Evolutionary conservation across 78 protist genomes (phyloP).

Genomic region (Cyanophora paradoxa): DNA sequence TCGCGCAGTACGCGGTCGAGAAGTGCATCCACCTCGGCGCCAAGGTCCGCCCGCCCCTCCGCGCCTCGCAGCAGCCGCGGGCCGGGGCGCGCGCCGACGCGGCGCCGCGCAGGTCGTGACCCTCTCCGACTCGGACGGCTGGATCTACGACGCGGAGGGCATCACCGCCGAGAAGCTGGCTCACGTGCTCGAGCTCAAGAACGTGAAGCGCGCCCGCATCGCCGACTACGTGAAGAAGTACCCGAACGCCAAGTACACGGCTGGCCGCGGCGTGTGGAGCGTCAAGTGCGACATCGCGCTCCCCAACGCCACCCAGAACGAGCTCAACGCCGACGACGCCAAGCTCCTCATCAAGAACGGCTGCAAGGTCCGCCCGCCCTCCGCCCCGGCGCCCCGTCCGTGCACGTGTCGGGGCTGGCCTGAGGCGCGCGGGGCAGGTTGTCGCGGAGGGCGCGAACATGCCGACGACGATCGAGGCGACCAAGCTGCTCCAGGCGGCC

Average conservation of each 20-base stretch:
- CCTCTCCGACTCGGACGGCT: constrained; percentile 45
- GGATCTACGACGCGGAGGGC: constrained; percentile 24
- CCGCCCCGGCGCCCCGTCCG: background rate
- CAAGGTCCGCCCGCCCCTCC: too few species aligned
- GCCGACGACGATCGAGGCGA: constrained; percentile 49
- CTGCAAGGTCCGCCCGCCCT: background rate
- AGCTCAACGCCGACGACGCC: constrained; percentile 46
- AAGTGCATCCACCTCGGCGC: constrained; percentile 44
- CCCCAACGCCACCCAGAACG: constrained; percentile 78
- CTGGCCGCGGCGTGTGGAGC: constrained; percentile 31
- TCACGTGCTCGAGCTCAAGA: constrained; percentile 29
- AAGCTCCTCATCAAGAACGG: constrained; percentile 26
- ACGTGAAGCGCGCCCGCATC: constrained; percentile 30
- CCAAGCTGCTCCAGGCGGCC: background rate
- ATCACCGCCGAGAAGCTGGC: constrained; percentile 35
- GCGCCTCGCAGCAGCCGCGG: background rate
- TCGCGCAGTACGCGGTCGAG: constrained; percentile 37
- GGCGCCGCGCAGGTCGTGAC: constrained; percentile 14
- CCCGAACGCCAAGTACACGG: background rate
- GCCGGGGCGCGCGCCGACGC: background rate
- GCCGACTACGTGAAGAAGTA: background rate
- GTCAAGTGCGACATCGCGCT: constrained; percentile 51
- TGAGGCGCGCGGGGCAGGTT: background rate
- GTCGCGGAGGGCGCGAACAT: constrained; percentile 70
- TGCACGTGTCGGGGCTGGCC: background rate